phyloP scores from a whole-genome alignment of 2,329 filamentous ascomycete genomes.

The Stromatinia cepivora region DNA sequence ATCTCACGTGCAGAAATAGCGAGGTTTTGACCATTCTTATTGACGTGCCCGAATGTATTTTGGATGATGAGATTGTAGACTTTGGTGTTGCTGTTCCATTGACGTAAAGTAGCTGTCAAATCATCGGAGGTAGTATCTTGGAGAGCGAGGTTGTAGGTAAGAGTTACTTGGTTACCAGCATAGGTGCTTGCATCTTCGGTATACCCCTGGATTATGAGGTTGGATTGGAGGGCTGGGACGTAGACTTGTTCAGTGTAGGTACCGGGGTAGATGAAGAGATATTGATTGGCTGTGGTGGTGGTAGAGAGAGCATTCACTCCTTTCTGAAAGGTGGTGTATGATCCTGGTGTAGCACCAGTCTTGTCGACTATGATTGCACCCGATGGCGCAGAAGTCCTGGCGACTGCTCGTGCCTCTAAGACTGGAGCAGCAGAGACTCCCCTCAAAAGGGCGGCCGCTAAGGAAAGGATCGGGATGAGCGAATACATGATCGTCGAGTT shows the following conservation, averaged over 20 bases:
- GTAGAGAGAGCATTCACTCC: slow-evolving; percentile 45
- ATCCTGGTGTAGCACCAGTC: slow-evolving; percentile 40
- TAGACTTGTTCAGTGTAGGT: slow-evolving; percentile 59
- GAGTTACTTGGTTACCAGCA: slow-evolving; percentile 51
- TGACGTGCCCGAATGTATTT: slow-evolving; percentile 34
- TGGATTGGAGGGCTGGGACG: slow-evolving; percentile 48
- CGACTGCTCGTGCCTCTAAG: slow-evolving; percentile 5
- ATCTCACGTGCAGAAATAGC: slow-evolving; percentile 50
- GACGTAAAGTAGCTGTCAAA: slow-evolving; percentile 39
- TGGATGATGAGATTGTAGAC: slow-evolving; percentile 59
- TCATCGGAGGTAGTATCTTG: slow-evolving; percentile 47
- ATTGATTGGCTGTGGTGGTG: slow-evolving; percentile 47
- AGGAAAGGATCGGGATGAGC: slow-evolving; percentile 5
- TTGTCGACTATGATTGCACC: slow-evolving; percentile 49
- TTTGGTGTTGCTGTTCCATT: slow-evolving; percentile 49
- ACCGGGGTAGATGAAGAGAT: slow-evolving; percentile 56
- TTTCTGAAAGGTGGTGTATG: slow-evolving; percentile 29
- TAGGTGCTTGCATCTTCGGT: slow-evolving; percentile 50
- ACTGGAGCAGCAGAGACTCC: slow-evolving; percentile 9
- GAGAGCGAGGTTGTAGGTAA: slow-evolving; percentile 45
- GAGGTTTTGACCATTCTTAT: slow-evolving; percentile 51
- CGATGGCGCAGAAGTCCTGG: slow-evolving; percentile 46
- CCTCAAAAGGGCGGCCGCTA: slow-evolving; percentile 4
- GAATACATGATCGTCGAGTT: slow-evolving; percentile 8
- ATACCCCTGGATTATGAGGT: slow-evolving; percentile 55